A percentile compares a stretch with the other conserved stretches of the same genome.
These are phyloP conservation scores for Aspergillus neoniger DNA, from an alignment of 2,329 filamentous ascomycete species.

Conservation along the genomic window DNA sequence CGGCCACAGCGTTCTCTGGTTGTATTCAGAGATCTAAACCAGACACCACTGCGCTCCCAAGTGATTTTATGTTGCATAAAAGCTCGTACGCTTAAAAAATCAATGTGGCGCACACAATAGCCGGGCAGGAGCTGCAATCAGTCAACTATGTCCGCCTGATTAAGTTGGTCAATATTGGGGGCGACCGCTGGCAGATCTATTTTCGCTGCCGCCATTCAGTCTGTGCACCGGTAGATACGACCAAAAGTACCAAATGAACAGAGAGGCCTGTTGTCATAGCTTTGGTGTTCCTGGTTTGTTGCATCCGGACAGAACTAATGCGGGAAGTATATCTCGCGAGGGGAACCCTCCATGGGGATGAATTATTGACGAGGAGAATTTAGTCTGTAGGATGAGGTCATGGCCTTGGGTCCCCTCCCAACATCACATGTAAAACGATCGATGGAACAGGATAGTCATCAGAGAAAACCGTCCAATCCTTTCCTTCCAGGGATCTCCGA, in stretches of 20 bases:
- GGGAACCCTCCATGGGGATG: neutral
- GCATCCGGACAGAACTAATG: neutral
- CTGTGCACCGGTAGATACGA: constrained; percentile 19
- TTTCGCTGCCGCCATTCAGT: constrained; percentile 16
- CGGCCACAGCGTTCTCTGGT: neutral
- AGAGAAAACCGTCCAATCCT: neutral
- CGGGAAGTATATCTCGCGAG: neutral
- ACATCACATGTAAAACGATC: constrained; percentile 9
- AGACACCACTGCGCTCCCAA: neutral
- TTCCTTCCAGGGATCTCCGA: constrained; percentile 1
- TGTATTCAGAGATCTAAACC: neutral
- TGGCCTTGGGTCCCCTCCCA: neutral
- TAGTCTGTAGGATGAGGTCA: constrained; percentile 2
- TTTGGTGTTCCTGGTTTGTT: neutral
- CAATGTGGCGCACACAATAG: neutral
- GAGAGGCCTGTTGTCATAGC: constrained; percentile 7
- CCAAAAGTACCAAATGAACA: neutral
- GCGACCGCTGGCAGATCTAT: constrained; percentile 24
- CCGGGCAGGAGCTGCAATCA: too few species aligned
- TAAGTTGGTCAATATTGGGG: constrained; percentile 15
- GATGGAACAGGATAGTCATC: neutral
- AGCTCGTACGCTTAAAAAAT: neutral
- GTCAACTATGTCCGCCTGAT: constrained; percentile 11
- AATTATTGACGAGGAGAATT: neutral
- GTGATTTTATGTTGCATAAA: neutral